Base-by-base conservation (phyloP, 2,329 filamentous ascomycete genomes). In the Sarocladiaceae sp. region DNA sequence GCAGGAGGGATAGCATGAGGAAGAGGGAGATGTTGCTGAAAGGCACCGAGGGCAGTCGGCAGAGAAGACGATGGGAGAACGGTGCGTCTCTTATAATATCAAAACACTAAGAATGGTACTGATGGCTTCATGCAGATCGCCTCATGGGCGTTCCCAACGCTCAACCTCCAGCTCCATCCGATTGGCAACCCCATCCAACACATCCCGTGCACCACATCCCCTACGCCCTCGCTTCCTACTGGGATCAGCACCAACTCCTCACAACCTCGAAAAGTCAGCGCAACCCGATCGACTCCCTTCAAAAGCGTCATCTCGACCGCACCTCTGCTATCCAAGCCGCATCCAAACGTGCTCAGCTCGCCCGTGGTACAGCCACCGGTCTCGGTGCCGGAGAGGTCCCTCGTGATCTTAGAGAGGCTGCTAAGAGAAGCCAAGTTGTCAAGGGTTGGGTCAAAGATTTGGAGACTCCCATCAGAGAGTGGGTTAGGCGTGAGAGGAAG, bases 1-100 rank as follows among this genome's bases (percentile, higher is more conserved):
- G 76, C 17, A 68, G 71, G 28, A 67, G 76, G 65, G 87, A 83
- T 56, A 81, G 77, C 59, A 67, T 76, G 66, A 70, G 71, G 52
- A 72, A 80, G 50, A 84, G 92, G 17, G 90, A 96, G 58, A 82
- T 84, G 2, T 65, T 96, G 50, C 75, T 94, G 28, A 95, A 91
- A 72, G 93, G 93, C 53, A 96, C 95, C 60, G 91, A 97, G 68
- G 93, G 93, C 29, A 93, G 84, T 61, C 82, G 93, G 31, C 85
- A 93, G 62, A 79, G 93, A 48, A 86, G 93, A 61, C 80, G 93
- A 52, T 97, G 92, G 91, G 94, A 99, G 75, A 99, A 97, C 69
- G 89, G 90, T 95, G 78, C 58, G 71, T 63, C 31, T 4, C n/a
- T 8, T 17, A 3, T n/a, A 11, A 29, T 28, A 17, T 33, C 29